Percentiles rank a stretch among this genome's conserved stretches.
Evolutionary conservation across 768 basidiomycete genomes (phyloP).

Genomic region (Leccinum sublutescens): DNA sequence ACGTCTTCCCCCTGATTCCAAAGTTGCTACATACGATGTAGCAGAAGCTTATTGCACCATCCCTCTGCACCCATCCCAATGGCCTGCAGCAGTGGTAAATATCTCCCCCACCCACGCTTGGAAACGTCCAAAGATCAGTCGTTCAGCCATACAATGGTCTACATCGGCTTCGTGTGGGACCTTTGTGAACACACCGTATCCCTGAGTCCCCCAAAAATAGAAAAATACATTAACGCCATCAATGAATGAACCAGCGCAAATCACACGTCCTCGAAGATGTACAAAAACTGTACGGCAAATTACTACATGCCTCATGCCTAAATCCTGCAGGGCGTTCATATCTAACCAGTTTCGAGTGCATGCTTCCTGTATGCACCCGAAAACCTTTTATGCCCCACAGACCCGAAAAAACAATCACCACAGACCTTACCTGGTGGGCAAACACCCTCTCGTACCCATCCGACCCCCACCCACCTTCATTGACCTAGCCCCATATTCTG

Average conservation of each 20-base stretch:
- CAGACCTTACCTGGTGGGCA: not conserved
- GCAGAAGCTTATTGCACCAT: too few relatives aligned
- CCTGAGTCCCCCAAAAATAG: not conserved
- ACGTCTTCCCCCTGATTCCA: too few relatives aligned
- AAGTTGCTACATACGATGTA: too few relatives aligned
- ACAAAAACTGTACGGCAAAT: not conserved
- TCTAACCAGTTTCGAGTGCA: constrained; percentile 41
- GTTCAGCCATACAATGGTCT: not conserved
- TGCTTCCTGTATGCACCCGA: constrained; percentile 29
- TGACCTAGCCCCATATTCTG: not conserved
- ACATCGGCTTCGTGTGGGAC: constrained; percentile 38
- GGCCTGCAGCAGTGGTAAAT: too few relatives aligned
- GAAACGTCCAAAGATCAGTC: constrained; percentile 13
- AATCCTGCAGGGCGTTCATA: constrained; percentile 36
- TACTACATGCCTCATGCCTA: constrained; percentile 6
- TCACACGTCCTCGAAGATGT: not conserved
- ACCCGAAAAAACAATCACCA: not conserved
- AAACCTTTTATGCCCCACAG: constrained; percentile 34
- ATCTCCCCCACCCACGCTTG: too few relatives aligned
- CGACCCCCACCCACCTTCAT: not conserved
- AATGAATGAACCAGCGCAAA: not conserved
- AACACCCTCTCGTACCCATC: not conserved
- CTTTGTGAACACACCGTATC: not conserved
- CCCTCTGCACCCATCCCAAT: too few relatives aligned
- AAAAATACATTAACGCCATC: not conserved